phyloP scores from a whole-genome alignment of 768 basidiomycete species.

The Termitomyces sp. region DNA sequence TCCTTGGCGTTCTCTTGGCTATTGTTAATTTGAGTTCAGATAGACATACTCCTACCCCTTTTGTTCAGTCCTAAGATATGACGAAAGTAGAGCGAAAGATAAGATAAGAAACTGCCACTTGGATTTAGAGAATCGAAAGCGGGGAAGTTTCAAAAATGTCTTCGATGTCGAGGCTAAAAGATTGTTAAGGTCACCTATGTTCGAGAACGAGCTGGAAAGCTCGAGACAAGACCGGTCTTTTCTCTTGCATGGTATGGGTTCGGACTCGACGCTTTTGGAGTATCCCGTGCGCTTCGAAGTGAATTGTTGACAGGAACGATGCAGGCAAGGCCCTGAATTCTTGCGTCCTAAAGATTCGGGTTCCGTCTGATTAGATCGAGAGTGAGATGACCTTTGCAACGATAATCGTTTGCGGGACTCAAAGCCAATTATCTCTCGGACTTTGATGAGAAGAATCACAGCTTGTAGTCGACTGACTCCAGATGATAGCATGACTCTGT shows the following conservation, averaged over 20 bases:
- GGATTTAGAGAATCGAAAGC: slow-evolving; percentile 37
- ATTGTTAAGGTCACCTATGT: slow-evolving; percentile 28
- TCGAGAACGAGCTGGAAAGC: slow-evolving; percentile 29
- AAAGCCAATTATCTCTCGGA: not conserved
- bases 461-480: not conserved
- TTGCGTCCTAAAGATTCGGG: not conserved
- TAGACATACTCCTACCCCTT: too few relatives aligned
- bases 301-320: slow-evolving; percentile 9
- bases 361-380: too few relatives aligned
- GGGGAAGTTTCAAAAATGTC: slow-evolving; percentile 16
- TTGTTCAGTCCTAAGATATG: slow-evolving; percentile 22
- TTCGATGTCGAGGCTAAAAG: not conserved
- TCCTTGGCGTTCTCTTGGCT: slow-evolving; percentile 25
- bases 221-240: slow-evolving; percentile 30
- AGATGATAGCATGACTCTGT: not conserved
- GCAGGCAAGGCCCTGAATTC: not conserved
- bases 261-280: slow-evolving; percentile 25
- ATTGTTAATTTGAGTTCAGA: too few relatives aligned
- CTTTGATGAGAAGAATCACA: too few relatives aligned
- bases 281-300: slow-evolving; percentile 23
- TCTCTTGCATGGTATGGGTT: slow-evolving; percentile 26
- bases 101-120: slow-evolving; percentile 21
- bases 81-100: slow-evolving; percentile 26
- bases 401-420: not conserved
- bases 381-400: not conserved